These are phyloP conservation scores for Eragrostis curvula DNA, from an alignment of 176 grass and related monocot species.

Conservation along the genomic window DNA sequence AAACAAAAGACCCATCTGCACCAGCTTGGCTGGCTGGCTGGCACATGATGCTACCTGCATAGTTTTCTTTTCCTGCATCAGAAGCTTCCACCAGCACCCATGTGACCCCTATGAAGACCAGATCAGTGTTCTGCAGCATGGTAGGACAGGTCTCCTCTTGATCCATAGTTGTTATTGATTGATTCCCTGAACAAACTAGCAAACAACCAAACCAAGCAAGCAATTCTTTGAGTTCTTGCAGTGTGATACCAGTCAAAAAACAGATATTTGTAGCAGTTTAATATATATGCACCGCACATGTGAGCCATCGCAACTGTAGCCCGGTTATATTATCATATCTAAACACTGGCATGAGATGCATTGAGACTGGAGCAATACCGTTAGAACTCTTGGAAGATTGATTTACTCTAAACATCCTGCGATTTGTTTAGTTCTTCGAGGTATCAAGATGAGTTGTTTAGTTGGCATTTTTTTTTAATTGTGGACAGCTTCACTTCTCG, in stretches of 20 bases:
- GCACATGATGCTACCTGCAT: slow-evolving; percentile 45
- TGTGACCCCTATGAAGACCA: slow-evolving; percentile 52
- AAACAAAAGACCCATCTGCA: slow-evolving; percentile 52
- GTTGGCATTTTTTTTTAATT: not conserved
- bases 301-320: slow-evolving; percentile 24
- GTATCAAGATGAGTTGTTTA: slow-evolving; percentile 36
- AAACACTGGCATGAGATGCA: slow-evolving; percentile 25
- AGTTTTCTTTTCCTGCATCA: slow-evolving; percentile 31
- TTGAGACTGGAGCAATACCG: slow-evolving; percentile 46
- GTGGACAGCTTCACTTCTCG: slow-evolving; percentile 14
- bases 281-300: slow-evolving; percentile 17
- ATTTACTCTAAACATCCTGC: not conserved
- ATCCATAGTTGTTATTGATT: slow-evolving; percentile 13
- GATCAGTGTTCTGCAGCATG: slow-evolving; percentile 40
- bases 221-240: not conserved
- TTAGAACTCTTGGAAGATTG: slow-evolving; percentile 14
- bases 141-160: slow-evolving; percentile 46
- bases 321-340: slow-evolving; percentile 8
- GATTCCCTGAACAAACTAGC: slow-evolving; percentile 31
- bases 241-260: slow-evolving; percentile 10
- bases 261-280: slow-evolving; percentile 21
- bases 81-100: slow-evolving; percentile 57
- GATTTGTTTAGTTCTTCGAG: slow-evolving; percentile 34
- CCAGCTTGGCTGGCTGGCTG: slow-evolving; percentile 50
- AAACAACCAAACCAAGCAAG: slow-evolving; percentile 5